Evolutionary conservation across 176 grass and related monocot genomes (phyloP).

Genomic region (Carex myosuroides): DNA sequence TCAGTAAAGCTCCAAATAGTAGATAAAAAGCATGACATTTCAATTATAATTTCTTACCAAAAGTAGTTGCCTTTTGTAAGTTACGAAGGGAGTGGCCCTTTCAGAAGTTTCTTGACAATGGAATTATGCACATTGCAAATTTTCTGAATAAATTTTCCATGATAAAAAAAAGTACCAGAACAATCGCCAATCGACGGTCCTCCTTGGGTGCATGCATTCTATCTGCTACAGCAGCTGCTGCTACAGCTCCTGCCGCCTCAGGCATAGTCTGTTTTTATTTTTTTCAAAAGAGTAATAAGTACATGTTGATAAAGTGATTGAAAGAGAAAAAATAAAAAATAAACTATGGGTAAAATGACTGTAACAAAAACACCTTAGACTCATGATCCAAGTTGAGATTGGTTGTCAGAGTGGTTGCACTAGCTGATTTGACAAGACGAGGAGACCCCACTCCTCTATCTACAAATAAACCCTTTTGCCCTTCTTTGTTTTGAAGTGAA

Average conservation of each 20-base stretch:
- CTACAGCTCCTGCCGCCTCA: conserved; percentile 93
- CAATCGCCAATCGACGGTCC: conserved; percentile 74
- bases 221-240: conserved; percentile 91
- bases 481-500: conserved; percentile 67
- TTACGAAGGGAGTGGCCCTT: not conserved
- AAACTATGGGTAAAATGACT: not conserved
- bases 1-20: not conserved
- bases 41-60: not conserved
- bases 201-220: conserved; percentile 88
- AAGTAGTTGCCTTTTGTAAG: not conserved
- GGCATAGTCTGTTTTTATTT: conserved; percentile 72
- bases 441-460: conserved; percentile 86
- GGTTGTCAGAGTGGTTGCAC: conserved; percentile 50
- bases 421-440: conserved; percentile 74
- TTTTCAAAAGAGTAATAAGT: conserved; percentile 7
- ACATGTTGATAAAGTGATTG: conserved; percentile 9
- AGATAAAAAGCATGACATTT: not conserved
- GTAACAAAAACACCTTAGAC: conserved; percentile 23
- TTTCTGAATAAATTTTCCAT: not conserved
- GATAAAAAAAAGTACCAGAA: conserved; percentile 55
- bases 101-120: not conserved
- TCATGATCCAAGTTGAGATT: conserved; percentile 64
- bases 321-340: not conserved
- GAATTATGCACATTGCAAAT: not conserved
- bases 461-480: conserved; percentile 66